These are phyloP conservation scores for Diplodia corticola DNA, from an alignment of 2,329 filamentous ascomycete genomes.

Conservation along the genomic window DNA sequence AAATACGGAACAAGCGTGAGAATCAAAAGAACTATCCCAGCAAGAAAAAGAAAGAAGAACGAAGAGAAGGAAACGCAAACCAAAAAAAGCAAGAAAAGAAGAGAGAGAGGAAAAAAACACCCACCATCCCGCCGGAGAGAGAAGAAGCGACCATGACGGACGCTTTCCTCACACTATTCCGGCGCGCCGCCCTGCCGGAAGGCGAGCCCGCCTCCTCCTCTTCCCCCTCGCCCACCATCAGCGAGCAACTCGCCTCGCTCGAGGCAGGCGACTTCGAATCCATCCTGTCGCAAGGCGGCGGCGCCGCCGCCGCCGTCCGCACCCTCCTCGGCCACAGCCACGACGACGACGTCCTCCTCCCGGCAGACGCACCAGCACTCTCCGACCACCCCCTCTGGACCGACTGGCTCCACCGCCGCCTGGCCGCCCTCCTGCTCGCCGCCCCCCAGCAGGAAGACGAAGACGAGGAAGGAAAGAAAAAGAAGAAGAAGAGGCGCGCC, in stretches of 20 bases:
- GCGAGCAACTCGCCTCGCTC: conserved; percentile 40
- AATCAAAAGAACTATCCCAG: neutral
- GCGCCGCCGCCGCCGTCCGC: conserved; percentile 40
- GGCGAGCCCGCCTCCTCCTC: conserved; percentile 43
- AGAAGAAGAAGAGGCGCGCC: conserved; percentile 22
- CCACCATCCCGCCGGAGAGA: too few species aligned
- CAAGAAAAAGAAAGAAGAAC: neutral
- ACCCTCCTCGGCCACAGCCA: conserved; percentile 45
- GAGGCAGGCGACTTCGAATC: conserved; percentile 46
- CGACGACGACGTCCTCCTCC: too few species aligned
- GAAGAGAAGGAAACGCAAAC: too few species aligned
- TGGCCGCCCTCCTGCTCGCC: neutral
- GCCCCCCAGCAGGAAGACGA: too few species aligned
- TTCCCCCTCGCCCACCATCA: conserved; percentile 33
- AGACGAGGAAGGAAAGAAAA: too few species aligned
- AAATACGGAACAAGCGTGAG: neutral
- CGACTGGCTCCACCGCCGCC: conserved; percentile 37
- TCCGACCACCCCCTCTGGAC: conserved; percentile 45
- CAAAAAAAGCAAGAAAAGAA: neutral
- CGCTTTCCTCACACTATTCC: conserved; percentile 44
- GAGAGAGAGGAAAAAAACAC: neutral
- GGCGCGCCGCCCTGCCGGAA: conserved; percentile 33
- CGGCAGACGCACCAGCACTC: conserved; percentile 31
- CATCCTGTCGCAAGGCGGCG: conserved; percentile 41
- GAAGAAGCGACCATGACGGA: conserved; percentile 41